Evolutionary conservation across 305 asterid genomes (phyloP), one percentile per base, ranked within the genome.

Genomic region (Solanum hybrid): DNA sequence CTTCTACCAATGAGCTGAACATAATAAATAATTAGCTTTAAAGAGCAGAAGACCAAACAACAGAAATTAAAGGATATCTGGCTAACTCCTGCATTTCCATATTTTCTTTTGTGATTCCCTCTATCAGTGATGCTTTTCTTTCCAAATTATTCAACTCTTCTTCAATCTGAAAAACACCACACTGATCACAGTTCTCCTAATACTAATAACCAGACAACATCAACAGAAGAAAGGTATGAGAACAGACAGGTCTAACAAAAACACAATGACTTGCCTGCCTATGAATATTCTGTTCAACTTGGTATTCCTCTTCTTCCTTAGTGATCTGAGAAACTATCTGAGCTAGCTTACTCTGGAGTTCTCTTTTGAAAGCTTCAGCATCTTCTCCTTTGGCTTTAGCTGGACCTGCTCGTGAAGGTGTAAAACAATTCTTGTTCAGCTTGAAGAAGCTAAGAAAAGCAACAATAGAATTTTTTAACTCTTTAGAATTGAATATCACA

Each of bases 71-170:
- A 96, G 99, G 99, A 96, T 96, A 97, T 97, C 90, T 94, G 38
- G 93, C 91, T 93, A 97, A 88, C 89, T 95, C 98, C 93, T 92
- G 96, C 93, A 95, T 93, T 91, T 93, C 95, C 91, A 89, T 89
- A 92, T 92, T 95, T 84, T 91, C 97, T 89, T 92, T 94, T 92
- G 91, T 89, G 39, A 93, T 90, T 15, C 94, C 94, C 92, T 95
- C 98, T 92, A 96, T 82, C 68, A 93, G 92, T 85, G 81, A 90
- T 31, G 90, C 93, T 92, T 91, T 94, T 87, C 89, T 94, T 93
- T 96, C 95, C 91, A 94, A 90, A 89, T 80, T 83, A 92, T 22
- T 84, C 82, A 97, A 93, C 93, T 97, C 98, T 83, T 92, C 90
- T 90, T 91, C 93, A 73, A 94, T 87, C 99, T 96, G 95, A 87